phyloP scores from a whole-genome alignment of 2,329 filamentous ascomycete genomes.

The Davidsoniella eucalypti region DNA sequence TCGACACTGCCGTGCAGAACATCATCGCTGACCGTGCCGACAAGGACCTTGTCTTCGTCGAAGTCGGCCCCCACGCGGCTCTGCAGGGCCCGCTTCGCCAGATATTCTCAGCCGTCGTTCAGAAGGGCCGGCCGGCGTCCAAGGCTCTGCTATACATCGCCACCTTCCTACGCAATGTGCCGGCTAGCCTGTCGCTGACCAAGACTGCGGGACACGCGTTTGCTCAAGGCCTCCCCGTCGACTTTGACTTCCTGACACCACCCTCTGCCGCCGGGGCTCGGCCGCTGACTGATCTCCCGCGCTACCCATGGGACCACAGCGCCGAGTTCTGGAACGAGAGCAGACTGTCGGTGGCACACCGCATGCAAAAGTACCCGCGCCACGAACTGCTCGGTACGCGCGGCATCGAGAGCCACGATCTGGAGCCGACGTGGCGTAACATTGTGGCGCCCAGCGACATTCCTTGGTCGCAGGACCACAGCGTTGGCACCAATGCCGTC shows the following conservation, averaged over 20 bases:
- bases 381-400: constrained; percentile 25
- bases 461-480: constrained; percentile 26
- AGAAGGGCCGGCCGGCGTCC: not conserved
- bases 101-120: constrained; percentile 7
- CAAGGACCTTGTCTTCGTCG: constrained; percentile 15
- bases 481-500: constrained; percentile 18
- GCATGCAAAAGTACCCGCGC: constrained; percentile 18
- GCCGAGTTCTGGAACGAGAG: constrained; percentile 21
- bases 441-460: constrained; percentile 16
- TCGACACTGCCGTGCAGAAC: constrained; percentile 15
- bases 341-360: constrained; percentile 17
- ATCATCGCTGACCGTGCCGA: constrained; percentile 20
- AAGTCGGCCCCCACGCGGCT: constrained; percentile 18
- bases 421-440: constrained; percentile 18
- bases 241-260: constrained; percentile 18
- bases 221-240: constrained; percentile 19
- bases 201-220: constrained; percentile 17
- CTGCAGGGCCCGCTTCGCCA: constrained; percentile 15
- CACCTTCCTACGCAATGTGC: constrained; percentile 12
- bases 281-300: constrained; percentile 19
- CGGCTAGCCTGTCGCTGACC: constrained; percentile 9
- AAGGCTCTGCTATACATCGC: constrained; percentile 11
- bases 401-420: constrained; percentile 13
- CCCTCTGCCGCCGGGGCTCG: constrained; percentile 12
- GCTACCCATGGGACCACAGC: constrained; percentile 25